Evolutionary conservation across 441 rosid genomes (phyloP).

Genomic region (Gossypium schwendimanii): DNA sequence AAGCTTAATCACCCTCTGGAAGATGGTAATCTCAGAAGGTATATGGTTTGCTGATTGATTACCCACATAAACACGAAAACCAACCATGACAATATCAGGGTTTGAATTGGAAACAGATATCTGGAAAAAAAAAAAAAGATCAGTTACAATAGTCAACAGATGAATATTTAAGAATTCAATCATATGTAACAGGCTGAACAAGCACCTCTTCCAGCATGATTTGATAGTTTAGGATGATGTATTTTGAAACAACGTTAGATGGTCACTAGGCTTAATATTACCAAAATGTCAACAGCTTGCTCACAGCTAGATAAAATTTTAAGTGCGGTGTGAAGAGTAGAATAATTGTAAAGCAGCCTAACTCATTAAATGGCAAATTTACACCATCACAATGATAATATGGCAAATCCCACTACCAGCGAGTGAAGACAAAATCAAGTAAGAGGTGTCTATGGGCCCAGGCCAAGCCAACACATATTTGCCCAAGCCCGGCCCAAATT

Average conservation of each 20-base stretch:
- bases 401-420: background rate
- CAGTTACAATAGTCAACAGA: conserved; percentile 7
- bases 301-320: background rate
- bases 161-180: background rate
- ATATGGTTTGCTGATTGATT: conserved; percentile 84
- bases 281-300: background rate
- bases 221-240: background rate
- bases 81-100: conserved; percentile 98
- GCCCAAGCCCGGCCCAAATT: background rate
- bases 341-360: background rate
- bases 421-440: background rate
- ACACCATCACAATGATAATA: background rate
- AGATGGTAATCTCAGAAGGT: conserved; percentile 86
- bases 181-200: conserved; percentile 1
- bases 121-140: conserved; percentile 33
- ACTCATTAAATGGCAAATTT: conserved; percentile 1
- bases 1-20: conserved; percentile 90
- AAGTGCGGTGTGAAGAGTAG: background rate
- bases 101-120: conserved; percentile 89
- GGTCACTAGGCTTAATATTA: background rate
- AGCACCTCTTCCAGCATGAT: background rate
- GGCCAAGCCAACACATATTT: background rate
- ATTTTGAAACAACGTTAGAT: background rate
- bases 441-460: background rate
- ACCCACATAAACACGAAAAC: conserved; percentile 96